Evolutionary conservation across 108 stramenopile genomes (phyloP).

Genomic region (Nannochloropsis oceanica): DNA sequence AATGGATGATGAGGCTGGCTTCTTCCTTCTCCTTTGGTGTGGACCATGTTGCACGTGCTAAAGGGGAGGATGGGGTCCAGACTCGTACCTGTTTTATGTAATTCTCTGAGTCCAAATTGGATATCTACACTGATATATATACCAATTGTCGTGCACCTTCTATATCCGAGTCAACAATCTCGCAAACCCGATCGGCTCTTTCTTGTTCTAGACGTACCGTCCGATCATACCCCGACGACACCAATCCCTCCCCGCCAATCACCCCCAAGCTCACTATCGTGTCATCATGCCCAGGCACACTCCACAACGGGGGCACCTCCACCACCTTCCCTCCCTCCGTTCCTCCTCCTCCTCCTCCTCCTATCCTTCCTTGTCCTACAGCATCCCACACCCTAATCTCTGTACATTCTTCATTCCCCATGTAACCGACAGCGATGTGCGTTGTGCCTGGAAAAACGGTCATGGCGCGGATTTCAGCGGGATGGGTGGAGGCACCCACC

Average conservation of each 20-base stretch:
- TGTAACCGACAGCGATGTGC: neutral
- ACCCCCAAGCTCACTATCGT: neutral
- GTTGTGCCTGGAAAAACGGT: neutral
- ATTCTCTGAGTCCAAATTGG: too few relatives aligned
- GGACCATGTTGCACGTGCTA: too few relatives aligned
- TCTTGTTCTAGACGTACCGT: neutral
- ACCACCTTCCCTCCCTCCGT: neutral
- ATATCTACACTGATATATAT: too few relatives aligned
- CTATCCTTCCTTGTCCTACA: neutral
- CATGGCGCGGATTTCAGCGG: neutral
- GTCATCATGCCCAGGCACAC: neutral
- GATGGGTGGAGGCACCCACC: neutral
- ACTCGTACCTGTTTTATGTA: too few relatives aligned
- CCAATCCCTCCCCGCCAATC: neutral
- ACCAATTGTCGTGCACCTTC: too few relatives aligned
- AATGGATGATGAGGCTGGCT: neutral
- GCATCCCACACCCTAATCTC: neutral
- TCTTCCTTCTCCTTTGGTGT: neutral
- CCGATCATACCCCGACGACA: neutral
- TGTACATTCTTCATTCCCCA: neutral
- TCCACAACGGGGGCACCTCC: neutral
- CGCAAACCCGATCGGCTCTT: too few relatives aligned
- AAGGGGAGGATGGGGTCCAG: too few relatives aligned
- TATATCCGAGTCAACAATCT: too few relatives aligned
- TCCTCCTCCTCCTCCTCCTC: neutral